Evolutionary conservation across 495 filamentous ascomycete species (phyloP).

Genomic region (Clavariopsis aquatica): DNA sequence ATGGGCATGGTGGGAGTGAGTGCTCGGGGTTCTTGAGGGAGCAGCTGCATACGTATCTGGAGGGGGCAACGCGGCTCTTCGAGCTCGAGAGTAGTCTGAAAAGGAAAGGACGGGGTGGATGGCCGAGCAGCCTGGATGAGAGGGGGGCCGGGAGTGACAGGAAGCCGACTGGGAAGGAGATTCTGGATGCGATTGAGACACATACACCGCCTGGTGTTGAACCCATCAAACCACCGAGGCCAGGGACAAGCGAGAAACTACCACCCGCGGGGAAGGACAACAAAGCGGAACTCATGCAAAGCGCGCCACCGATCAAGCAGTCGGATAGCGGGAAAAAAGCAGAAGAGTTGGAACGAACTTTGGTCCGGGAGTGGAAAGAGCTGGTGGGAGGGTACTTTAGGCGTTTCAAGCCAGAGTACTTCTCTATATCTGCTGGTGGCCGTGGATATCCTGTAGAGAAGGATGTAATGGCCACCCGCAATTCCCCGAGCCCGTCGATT

Average conservation of each 20-base stretch:
- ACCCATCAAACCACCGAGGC: conserved; percentile 34
- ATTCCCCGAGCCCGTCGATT: conserved; percentile 34
- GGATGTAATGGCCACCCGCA: conserved; percentile 28
- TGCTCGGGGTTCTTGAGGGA: conserved; percentile 86
- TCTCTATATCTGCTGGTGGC: conserved; percentile 47
- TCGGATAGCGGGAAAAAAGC: conserved; percentile 50
- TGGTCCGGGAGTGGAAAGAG: conserved; percentile 76
- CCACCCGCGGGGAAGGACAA: conserved; percentile 40
- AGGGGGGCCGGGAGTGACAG: conserved; percentile 29
- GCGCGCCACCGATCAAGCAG: conserved; percentile 32
- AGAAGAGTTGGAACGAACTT: conserved; percentile 61
- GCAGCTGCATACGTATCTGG: conserved; percentile 82
- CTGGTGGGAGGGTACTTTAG: conserved; percentile 93
- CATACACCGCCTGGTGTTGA: conserved; percentile 42
- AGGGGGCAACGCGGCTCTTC: conserved; percentile 73
- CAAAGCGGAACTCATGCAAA: conserved; percentile 24
- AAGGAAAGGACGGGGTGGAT: conserved; percentile 25
- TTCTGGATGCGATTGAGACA: conserved; percentile 45
- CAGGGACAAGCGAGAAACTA: conserved; percentile 40
- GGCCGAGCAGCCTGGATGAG: conserved; percentile 30
- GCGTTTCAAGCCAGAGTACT: conserved; percentile 75
- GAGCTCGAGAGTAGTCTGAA: conserved; percentile 70
- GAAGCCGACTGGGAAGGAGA: conserved; percentile 39
- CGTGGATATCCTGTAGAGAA: conserved; percentile 38
- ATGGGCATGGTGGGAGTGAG: conserved; percentile 90